Conservation (phyloP, 2,329 filamentous ascomycete genomes). For the Colletotrichum zoysiae region DNA sequence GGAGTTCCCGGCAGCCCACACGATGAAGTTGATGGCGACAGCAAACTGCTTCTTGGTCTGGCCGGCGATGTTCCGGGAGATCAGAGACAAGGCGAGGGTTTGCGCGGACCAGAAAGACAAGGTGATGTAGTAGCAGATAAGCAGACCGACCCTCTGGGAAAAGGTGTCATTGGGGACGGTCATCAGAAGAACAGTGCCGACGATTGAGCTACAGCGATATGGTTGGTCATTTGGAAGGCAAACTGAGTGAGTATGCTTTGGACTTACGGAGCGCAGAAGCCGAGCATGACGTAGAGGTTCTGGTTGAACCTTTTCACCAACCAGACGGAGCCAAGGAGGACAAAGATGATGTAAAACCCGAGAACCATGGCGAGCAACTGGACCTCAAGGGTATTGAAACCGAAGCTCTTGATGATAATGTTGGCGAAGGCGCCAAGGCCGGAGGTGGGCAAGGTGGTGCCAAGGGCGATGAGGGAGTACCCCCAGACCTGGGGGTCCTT, state of each 20-base stretch:
- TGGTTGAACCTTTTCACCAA: constrained; percentile 77
- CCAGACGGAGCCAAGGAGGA: constrained; percentile 75
- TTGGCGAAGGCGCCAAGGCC: constrained; percentile 80
- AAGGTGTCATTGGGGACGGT: constrained; percentile 70
- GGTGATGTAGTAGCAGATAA: constrained; percentile 82
- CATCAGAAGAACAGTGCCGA: constrained; percentile 80
- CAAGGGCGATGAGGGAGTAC: constrained; percentile 74
- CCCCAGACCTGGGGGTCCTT: constrained; percentile 76
- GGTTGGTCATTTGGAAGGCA: neutral
- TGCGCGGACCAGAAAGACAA: constrained; percentile 83
- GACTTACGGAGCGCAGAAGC: constrained; percentile 74
- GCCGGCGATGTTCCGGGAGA: constrained; percentile 77
- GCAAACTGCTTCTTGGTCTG: constrained; percentile 80
- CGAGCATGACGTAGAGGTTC: constrained; percentile 75
- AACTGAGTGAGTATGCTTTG: neutral
- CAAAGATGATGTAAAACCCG: constrained; percentile 79
- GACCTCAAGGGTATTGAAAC: constrained; percentile 75
- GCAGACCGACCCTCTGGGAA: constrained; percentile 72
- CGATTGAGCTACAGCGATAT: constrained; percentile 66
- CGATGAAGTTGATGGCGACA: constrained; percentile 77
- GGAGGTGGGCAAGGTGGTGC: constrained; percentile 79
- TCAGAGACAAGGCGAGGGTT: constrained; percentile 74
- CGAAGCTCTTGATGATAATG: constrained; percentile 78
- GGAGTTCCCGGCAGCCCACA: constrained; percentile 77
- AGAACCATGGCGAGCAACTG: constrained; percentile 82